Base-by-base conservation (phyloP, 495 filamentous ascomycete genomes). In the Trichoderma gamsii region DNA sequence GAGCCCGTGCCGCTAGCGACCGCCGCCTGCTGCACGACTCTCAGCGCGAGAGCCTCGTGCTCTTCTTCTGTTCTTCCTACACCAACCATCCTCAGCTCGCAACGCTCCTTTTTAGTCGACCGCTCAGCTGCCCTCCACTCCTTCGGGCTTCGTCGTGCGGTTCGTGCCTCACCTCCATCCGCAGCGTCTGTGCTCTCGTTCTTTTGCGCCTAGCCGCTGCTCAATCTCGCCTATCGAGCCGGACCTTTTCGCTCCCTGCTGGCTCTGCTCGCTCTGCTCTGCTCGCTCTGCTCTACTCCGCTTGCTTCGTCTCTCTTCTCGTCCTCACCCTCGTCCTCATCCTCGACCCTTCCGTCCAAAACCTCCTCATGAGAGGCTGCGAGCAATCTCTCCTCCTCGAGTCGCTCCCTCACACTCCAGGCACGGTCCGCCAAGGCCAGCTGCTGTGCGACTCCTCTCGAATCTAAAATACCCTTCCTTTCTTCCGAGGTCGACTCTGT, bases 401-500 rank as follows among this genome's bases (percentile, higher is more conserved):
- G 12, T 61, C 56, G 56, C 56, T 61, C 35, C 25, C 56, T 61
- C 56, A 61, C 29, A 9, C 56, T 11, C 25, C 56, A 61, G 56
- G 23, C 11, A 29, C 56, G 23, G 56, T 61, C 56, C 56, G 27
- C 25, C 56, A 61, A 61, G 56, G 25, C 56, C 56, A 61, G 25
- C 56, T 32, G 56, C 56, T 29, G 56, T 61, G 56, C 27, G 56
- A 61, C 56, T 18, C 21, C 25, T 25, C 18, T 56, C n/a, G 3
- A 56, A 56, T 56, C 21, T 6, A 7, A n/a, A 25, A 5, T 56
- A 56, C 7, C 25, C 16, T 21, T 32, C 16, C 7, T 18, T 18
- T 29, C 16, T 27, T 25, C 49, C 49, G 49, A 5, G 9, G n/a
- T 4, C 18, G 4, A 11, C 3, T 52, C 49, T 23, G 4, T n/a